These are phyloP conservation scores for Gossypium trilobum DNA, from an alignment of 441 rosid species.

Conservation along the genomic window DNA sequence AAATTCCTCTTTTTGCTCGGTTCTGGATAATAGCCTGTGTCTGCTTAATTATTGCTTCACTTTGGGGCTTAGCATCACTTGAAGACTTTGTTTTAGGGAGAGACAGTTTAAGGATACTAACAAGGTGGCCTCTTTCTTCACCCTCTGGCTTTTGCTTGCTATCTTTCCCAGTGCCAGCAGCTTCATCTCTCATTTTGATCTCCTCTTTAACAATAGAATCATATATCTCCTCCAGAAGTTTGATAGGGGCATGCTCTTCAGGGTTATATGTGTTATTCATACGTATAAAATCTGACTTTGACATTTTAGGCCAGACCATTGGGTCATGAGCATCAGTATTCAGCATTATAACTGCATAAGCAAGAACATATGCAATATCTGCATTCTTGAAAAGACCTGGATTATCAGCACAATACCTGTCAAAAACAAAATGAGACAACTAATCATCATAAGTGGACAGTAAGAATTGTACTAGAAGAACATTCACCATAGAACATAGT, in stretches of 20 bases:
- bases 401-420: conserved; percentile 96
- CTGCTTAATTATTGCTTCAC: conserved; percentile 80
- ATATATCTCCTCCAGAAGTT: conserved; percentile 83
- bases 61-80: conserved; percentile 71
- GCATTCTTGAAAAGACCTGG: conserved; percentile 94
- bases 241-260: conserved; percentile 78
- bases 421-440: conserved; percentile 26
- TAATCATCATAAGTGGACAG: not conserved
- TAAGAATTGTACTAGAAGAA: not conserved
- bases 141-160: conserved; percentile 66
- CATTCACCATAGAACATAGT: not conserved
- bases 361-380: conserved; percentile 96
- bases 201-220: conserved; percentile 94
- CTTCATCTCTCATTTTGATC: conserved; percentile 86
- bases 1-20: conserved; percentile 81
- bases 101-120: conserved; percentile 82
- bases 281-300: conserved; percentile 79
- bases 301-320: conserved; percentile 97
- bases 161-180: conserved; percentile 42
- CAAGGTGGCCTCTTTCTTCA: conserved; percentile 86
- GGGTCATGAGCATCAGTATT: conserved; percentile 97
- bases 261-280: conserved; percentile 73
- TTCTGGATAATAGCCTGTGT: conserved; percentile 86
- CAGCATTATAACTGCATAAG: conserved; percentile 94
- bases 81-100: conserved; percentile 70